Evolutionary conservation across 371 early-diverging fungal genomes (phyloP).

Genomic region (Choanephora cucurbitarum): DNA sequence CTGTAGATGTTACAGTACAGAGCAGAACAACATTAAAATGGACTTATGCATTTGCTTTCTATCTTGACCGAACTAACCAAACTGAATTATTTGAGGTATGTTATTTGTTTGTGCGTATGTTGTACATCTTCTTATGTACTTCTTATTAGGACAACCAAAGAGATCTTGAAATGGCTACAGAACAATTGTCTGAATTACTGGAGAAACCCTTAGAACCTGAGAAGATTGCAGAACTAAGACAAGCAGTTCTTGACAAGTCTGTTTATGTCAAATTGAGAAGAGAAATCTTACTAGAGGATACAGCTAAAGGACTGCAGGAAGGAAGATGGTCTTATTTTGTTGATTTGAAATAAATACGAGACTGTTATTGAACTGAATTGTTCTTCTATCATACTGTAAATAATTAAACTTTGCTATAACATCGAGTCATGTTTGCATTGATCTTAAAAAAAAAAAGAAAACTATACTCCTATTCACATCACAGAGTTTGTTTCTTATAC

Average conservation of each 20-base stretch:
- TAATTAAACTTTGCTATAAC: too few species aligned
- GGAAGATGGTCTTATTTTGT: constrained; percentile 70
- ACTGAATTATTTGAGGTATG: constrained; percentile 87
- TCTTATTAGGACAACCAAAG: constrained; percentile 94
- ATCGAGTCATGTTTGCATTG: too few species aligned
- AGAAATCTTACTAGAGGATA: constrained; percentile 82
- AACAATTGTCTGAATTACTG: constrained; percentile 85
- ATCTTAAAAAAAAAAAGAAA: too few species aligned
- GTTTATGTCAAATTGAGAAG: constrained; percentile 77
- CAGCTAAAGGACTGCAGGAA: constrained; percentile 76
- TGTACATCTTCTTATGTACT: too few species aligned
- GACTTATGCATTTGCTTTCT: constrained; percentile 97
- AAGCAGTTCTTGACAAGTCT: constrained; percentile 81
- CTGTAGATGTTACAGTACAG: constrained; percentile 85
- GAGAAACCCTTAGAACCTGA: constrained; percentile 82
- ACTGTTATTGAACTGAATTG: too few species aligned
- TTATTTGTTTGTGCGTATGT: neutral
- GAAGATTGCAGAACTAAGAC: constrained; percentile 77
- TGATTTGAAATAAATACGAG: constrained; percentile 27
- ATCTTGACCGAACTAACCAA: constrained; percentile 81
- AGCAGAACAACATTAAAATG: constrained; percentile 93
- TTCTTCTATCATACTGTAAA: too few species aligned
- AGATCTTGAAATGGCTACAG: constrained; percentile 95
- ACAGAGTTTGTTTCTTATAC: too few species aligned
- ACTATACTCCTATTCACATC: too few species aligned